These are phyloP conservation scores for Capillidium rhysosporum DNA, from an alignment of 371 early-diverging fungal species.

Conservation along the genomic window DNA sequence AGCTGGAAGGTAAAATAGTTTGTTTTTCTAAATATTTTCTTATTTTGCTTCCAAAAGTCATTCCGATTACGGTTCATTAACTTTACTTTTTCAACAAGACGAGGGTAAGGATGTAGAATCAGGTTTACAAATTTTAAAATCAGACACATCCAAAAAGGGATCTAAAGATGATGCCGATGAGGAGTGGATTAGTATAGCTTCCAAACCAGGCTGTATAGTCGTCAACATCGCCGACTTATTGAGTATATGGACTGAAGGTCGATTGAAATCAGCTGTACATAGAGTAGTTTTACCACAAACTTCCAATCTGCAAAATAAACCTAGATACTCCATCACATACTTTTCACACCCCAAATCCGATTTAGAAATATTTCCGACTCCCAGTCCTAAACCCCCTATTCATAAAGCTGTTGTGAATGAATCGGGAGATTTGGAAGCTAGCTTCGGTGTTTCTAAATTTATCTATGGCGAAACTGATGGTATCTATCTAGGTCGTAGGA, in stretches of 20 bases:
- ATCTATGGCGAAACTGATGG: not conserved
- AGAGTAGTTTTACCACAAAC: constrained; percentile 15
- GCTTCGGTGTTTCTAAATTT: not conserved
- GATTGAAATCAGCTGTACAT: constrained; percentile 23
- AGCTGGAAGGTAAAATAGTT: not conserved
- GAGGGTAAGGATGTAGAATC: not conserved
- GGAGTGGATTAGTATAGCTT: constrained; percentile 23
- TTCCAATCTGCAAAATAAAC: too few relatives aligned
- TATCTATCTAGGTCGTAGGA: not conserved
- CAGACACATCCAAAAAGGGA: not conserved
- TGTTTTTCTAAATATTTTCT: not conserved
- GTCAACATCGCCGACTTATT: constrained; percentile 37
- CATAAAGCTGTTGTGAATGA: too few relatives aligned
- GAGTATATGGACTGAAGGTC: constrained; percentile 22
- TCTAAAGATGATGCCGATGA: constrained; percentile 6
- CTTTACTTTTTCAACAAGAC: not conserved
- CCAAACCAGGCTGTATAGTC: constrained; percentile 17
- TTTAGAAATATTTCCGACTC: not conserved
- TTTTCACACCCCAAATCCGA: not conserved
- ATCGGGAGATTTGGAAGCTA: not conserved
- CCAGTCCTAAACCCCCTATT: not conserved
- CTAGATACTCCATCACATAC: not conserved
- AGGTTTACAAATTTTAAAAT: not conserved
- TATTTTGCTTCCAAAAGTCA: not conserved
- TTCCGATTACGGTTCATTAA: not conserved